Evolutionary conservation across 2,329 filamentous ascomycete species (phyloP).

Genomic region (Hymenoscyphus occultus): DNA sequence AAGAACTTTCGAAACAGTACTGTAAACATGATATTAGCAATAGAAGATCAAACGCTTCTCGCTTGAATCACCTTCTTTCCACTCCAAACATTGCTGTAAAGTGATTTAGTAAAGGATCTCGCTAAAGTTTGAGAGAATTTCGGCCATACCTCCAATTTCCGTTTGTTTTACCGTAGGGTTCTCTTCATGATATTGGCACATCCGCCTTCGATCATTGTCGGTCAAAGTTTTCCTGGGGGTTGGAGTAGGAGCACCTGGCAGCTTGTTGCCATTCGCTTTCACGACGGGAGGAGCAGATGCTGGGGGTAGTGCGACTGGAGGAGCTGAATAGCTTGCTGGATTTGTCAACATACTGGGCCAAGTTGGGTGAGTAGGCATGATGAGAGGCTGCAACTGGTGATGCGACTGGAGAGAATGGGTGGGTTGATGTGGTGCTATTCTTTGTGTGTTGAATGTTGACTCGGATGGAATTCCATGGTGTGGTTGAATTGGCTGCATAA

Average conservation of each 20-base stretch:
- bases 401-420: slow-evolving; percentile 36
- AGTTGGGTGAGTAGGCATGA: slow-evolving; percentile 63
- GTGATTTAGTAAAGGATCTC: slow-evolving; percentile 36
- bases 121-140: slow-evolving; percentile 6
- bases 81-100: slow-evolving; percentile 79
- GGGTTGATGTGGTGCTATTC: slow-evolving; percentile 54
- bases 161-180: slow-evolving; percentile 91
- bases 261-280: slow-evolving; percentile 43
- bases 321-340: slow-evolving; percentile 61
- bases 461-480: slow-evolving; percentile 62
- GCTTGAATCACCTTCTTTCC: slow-evolving; percentile 77
- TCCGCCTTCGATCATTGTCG: slow-evolving; percentile 81
- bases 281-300: slow-evolving; percentile 46
- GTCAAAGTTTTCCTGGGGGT: slow-evolving; percentile 85
- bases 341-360: slow-evolving; percentile 85
- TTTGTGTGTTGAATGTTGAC: slow-evolving; percentile 43
- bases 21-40: slow-evolving; percentile 43
- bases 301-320: slow-evolving; percentile 54
- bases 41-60: slow-evolving; percentile 11
- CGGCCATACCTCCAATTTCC: slow-evolving; percentile 77
- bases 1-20: slow-evolving; percentile 97
- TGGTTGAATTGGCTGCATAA: slow-evolving; percentile 53
- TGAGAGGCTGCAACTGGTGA: slow-evolving; percentile 63
- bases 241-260: slow-evolving; percentile 50
- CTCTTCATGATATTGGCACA: slow-evolving; percentile 92